Conservation (phyloP, 2,329 filamentous ascomycete species). For the Cercospora citrullina region DNA sequence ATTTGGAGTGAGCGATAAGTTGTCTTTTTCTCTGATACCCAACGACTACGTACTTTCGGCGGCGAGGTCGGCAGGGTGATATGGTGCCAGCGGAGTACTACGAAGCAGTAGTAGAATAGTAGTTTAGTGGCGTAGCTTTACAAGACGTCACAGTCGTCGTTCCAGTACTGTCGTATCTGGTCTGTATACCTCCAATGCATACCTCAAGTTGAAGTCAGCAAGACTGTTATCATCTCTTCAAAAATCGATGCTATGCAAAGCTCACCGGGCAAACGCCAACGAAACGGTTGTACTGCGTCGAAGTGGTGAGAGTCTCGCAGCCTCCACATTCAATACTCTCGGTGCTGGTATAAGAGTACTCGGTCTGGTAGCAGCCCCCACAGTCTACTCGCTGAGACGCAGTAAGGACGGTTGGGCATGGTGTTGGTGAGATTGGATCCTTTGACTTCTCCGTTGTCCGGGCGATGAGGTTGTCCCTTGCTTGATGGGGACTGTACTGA, state of each 20-base stretch:
- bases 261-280: constrained; percentile 21
- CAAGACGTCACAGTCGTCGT: constrained; percentile 24
- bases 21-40: background rate
- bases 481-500: background rate
- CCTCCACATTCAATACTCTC: constrained; percentile 21
- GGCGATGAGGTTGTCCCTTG: background rate
- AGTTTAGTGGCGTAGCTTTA: background rate
- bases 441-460: background rate
- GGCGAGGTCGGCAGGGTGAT: background rate
- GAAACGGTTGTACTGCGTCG: constrained; percentile 9
- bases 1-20: background rate
- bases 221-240: background rate
- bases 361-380: constrained; percentile 18
- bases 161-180: constrained; percentile 13
- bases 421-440: background rate
- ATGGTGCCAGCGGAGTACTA: background rate
- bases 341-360: constrained; percentile 16
- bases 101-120: background rate
- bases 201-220: constrained; percentile 9
- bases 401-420: constrained; percentile 21
- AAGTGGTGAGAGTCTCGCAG: constrained; percentile 19
- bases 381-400: constrained; percentile 11
- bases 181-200: constrained; percentile 14
- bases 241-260: background rate
- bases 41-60: background rate